These are phyloP conservation scores for Ceratocystis diversiconidia DNA, from an alignment of 2,329 filamentous ascomycete genomes.

Conservation along the genomic window DNA sequence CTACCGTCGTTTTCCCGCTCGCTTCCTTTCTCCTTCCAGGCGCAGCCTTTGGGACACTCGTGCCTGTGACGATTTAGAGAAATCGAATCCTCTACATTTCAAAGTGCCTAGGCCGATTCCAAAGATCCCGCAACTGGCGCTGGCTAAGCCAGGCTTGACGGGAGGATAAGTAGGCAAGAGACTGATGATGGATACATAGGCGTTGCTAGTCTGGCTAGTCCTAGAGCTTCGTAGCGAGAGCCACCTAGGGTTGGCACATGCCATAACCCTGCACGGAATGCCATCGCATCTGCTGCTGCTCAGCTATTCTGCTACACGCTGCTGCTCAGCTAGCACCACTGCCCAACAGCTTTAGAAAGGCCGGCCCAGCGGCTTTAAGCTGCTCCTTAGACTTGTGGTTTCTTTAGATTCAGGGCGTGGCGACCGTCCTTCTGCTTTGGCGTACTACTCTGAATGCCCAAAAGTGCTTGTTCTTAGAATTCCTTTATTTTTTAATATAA, in stretches of 20 bases:
- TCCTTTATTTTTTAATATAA: no score
- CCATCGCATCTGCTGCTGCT: no score
- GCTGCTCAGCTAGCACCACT: no score
- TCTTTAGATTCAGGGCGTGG: no score
- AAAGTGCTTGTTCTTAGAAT: no score
- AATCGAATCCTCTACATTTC: background rate
- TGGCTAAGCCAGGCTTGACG: background rate
- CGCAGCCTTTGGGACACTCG: background rate
- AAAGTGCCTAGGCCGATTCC: background rate
- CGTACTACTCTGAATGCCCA: no score
- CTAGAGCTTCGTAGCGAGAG: background rate
- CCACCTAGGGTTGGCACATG: background rate
- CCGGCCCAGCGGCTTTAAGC: background rate
- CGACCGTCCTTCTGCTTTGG: no score
- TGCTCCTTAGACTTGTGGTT: background rate
- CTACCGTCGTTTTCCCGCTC: background rate
- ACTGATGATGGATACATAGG: background rate
- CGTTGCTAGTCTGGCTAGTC: background rate
- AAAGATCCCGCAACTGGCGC: background rate
- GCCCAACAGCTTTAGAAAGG: no score
- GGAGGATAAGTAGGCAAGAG: background rate
- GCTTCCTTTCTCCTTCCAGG: background rate
- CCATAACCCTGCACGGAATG: background rate
- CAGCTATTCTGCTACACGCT: no score
- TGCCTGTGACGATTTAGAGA: background rate